Percentiles rank a stretch among this genome's conserved stretches.
Evolutionary conservation across 805 yeast genomes (phyloP).

Genomic region (Candida golubevii): DNA sequence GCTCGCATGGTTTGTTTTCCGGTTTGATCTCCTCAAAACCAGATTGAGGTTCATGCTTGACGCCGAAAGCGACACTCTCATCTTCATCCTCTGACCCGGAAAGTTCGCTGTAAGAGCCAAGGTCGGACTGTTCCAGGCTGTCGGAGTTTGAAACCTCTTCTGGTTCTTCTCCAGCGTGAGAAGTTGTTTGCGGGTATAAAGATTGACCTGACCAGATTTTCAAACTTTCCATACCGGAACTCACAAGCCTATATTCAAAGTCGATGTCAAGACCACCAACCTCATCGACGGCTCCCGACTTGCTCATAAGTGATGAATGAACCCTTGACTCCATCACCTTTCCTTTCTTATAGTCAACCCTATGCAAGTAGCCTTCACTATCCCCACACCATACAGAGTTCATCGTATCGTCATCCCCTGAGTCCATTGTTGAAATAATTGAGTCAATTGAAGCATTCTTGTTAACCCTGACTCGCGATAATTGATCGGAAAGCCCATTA

Average conservation of each 20-base stretch:
- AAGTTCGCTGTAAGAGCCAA: neutral
- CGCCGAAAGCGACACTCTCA: neutral
- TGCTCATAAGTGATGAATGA: conserved; percentile 47
- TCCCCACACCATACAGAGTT: conserved; percentile 73
- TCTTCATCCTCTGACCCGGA: neutral
- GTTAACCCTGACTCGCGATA: conserved; percentile 65
- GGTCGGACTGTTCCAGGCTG: conserved; percentile 1
- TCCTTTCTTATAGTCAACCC: conserved; percentile 63
- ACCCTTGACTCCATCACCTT: conserved; percentile 59
- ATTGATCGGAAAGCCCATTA: conserved; percentile 71
- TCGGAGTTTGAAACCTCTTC: no score
- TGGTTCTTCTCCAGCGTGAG: neutral
- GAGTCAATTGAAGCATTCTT: conserved; percentile 73
- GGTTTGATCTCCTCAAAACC: no score
- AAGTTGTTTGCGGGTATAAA: neutral
- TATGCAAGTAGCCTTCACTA: conserved; percentile 67
- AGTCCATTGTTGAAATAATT: conserved; percentile 52
- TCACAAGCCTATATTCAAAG: conserved; percentile 68
- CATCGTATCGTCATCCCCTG: conserved; percentile 42
- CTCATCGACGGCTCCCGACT: conserved; percentile 54
- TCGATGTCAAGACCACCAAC: conserved; percentile 76
- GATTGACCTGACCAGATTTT: conserved; percentile 56
- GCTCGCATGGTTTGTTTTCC: no score
- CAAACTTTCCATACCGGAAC: conserved; percentile 79
- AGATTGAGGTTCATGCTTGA: no score